Conservation (phyloP, 1,139 yeast genomes). For the Debaryomyces robertsiae region DNA sequence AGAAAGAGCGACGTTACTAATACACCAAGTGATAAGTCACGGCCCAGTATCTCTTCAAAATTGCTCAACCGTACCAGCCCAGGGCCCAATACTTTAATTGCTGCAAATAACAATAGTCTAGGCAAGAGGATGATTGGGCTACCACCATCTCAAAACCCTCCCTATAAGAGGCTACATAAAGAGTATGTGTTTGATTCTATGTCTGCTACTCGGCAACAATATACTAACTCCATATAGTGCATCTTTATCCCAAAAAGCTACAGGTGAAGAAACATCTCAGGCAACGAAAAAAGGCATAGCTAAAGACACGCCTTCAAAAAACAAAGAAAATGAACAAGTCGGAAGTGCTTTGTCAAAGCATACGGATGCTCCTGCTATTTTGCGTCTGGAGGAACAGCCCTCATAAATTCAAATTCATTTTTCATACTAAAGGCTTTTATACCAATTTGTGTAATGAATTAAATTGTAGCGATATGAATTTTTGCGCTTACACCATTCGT, state of each 20-base stretch:
- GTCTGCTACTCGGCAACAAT: neutral
- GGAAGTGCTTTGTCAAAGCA: neutral
- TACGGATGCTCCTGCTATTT: neutral
- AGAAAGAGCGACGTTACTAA: slow-evolving; percentile 37
- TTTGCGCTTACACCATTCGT: neutral
- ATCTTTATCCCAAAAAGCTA: slow-evolving; percentile 7
- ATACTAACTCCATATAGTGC: slow-evolving; percentile 9
- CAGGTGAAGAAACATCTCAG: slow-evolving; percentile 1
- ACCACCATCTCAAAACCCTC: slow-evolving; percentile 35
- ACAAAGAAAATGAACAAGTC: slow-evolving; percentile 13
- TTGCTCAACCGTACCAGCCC: slow-evolving; percentile 4
- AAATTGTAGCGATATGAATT: neutral
- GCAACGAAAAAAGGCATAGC: neutral
- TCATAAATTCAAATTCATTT: slow-evolving; percentile 1
- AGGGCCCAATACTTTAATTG: slow-evolving; percentile 14
- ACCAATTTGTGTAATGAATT: slow-evolving; percentile 3
- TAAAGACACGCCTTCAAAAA: slow-evolving; percentile 6
- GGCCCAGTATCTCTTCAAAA: neutral
- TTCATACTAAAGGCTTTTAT: neutral
- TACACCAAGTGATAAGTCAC: neutral
- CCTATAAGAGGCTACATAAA: slow-evolving; percentile 17
- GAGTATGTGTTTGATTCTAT: slow-evolving; percentile 15
- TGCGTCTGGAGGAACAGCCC: slow-evolving; percentile 1
- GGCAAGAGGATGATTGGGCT: slow-evolving; percentile 36
- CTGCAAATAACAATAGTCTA: slow-evolving; percentile 4